A percentile compares a stretch with the other conserved stretches of the same genome.
Conservation (phyloP, 2,329 filamentous ascomycete species). For the Tolypocladium album region DNA sequence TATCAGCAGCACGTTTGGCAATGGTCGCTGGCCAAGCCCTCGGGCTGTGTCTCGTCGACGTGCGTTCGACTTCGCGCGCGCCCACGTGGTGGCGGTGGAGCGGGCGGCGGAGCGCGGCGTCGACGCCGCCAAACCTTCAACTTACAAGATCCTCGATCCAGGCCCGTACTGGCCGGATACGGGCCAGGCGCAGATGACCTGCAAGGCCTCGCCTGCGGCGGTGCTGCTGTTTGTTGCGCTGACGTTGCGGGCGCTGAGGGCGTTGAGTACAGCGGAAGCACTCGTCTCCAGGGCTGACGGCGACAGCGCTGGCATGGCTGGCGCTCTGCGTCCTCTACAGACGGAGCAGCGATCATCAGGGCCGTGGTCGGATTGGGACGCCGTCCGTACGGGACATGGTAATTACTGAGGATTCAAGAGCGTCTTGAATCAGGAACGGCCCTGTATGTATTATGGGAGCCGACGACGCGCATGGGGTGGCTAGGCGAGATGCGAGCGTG, state of each 20-base stretch:
- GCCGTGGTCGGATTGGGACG: neutral
- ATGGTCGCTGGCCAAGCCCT: neutral
- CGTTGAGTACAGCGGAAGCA: neutral
- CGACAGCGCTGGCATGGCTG: neutral
- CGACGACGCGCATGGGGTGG: neutral
- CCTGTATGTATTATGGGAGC: neutral
- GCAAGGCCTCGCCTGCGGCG: constrained; percentile 7
- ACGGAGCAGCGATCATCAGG: neutral
- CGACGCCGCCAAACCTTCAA: neutral
- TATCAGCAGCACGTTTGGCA: neutral
- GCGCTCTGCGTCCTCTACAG: neutral
- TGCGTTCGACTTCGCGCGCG: neutral
- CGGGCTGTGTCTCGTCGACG: neutral
- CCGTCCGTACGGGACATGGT: neutral
- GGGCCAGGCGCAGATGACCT: constrained; percentile 46
- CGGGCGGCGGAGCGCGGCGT: neutral
- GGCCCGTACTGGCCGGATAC: constrained; percentile 46
- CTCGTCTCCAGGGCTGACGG: neutral
- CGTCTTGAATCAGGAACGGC: neutral
- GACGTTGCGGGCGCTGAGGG: neutral
- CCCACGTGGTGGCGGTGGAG: neutral
- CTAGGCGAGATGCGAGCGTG: neutral
- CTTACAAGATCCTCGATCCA: constrained; percentile 38
- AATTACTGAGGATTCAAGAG: too few relatives aligned
- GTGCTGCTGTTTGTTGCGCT: constrained; percentile 2